A percentile compares a stretch with the other conserved stretches of the same genome.
Evolutionary conservation across 192 early-diverging fungal species (phyloP).

Genomic region (Coemansia erecta): DNA sequence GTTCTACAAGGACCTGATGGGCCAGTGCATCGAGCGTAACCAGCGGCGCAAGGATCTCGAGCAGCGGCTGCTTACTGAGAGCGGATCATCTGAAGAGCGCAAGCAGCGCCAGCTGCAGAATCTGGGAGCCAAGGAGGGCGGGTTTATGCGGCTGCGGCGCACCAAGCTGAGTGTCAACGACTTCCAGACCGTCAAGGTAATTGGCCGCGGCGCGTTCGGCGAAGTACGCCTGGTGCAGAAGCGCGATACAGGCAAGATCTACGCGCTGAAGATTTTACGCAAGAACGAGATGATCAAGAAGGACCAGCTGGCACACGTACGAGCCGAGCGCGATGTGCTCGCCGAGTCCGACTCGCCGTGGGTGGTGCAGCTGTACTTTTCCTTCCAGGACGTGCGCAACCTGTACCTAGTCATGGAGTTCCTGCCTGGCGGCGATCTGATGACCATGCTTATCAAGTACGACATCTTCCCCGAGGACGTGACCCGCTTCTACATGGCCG

Average conservation of each 20-base stretch:
- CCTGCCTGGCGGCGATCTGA: constrained; percentile 97
- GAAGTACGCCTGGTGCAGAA: constrained; percentile 98
- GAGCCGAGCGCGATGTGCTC: constrained; percentile 96
- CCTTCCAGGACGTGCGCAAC: constrained; percentile 92
- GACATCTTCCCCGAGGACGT: constrained; percentile 97
- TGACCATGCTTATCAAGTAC: constrained; percentile 99
- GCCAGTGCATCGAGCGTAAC: constrained; percentile 85
- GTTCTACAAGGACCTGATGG: constrained; percentile 86
- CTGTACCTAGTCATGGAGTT: constrained; percentile 99
- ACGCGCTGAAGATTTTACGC: constrained; percentile 95
- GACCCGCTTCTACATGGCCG: constrained; percentile 98
- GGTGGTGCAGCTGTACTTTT: constrained; percentile 98
- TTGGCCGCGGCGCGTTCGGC: constrained; percentile 98
- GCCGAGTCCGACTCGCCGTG: constrained; percentile 95
- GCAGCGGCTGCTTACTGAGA: constrained; percentile 67
- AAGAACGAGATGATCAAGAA: constrained; percentile 99
- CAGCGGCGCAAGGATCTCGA: constrained; percentile 80
- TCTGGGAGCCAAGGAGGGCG: constrained; percentile 85
- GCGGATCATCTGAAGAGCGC: constrained; percentile 78
- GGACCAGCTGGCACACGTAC: constrained; percentile 97
- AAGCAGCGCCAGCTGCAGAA: constrained; percentile 78
- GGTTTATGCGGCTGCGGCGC: constrained; percentile 89
- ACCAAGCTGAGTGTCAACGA: constrained; percentile 86
- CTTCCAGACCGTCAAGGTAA: constrained; percentile 95
- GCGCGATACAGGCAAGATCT: constrained; percentile 94